These are phyloP conservation scores for Suhomyces sp. DNA, from an alignment of 805 yeast species.

Conservation along the genomic window DNA sequence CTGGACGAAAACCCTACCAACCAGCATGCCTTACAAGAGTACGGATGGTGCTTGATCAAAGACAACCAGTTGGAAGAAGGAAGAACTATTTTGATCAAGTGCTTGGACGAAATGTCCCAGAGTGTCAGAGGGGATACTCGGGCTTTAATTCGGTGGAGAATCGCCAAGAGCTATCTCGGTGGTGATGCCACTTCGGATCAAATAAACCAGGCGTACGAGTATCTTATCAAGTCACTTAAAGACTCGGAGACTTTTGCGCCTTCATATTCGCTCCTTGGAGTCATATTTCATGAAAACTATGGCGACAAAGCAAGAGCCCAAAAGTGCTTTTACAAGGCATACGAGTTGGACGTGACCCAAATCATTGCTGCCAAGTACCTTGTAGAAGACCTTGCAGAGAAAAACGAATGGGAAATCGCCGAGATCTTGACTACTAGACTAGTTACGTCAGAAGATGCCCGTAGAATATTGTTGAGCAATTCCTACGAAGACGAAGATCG, in stretches of 20 bases:
- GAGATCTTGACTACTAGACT: constrained; percentile 68
- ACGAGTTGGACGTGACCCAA: constrained; percentile 80
- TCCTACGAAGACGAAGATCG: constrained; percentile 31
- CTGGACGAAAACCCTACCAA: constrained; percentile 49
- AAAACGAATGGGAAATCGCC: constrained; percentile 81
- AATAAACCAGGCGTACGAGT: constrained; percentile 51
- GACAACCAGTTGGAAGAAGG: constrained; percentile 52
- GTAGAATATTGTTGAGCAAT: constrained; percentile 38
- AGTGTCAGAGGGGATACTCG: constrained; percentile 53
- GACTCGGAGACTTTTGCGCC: constrained; percentile 66
- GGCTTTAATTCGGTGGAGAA: constrained; percentile 66
- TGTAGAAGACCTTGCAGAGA: constrained; percentile 63
- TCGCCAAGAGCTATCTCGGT: constrained; percentile 61
- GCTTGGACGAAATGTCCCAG: constrained; percentile 38
- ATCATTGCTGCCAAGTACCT: constrained; percentile 69
- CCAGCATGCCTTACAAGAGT: constrained; percentile 59
- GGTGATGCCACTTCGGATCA: constrained; percentile 11
- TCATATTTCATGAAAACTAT: constrained; percentile 57
- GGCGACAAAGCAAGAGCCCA: constrained; percentile 67
- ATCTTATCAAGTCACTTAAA: constrained; percentile 60
- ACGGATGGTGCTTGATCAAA: constrained; percentile 74
- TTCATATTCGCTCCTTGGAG: constrained; percentile 78
- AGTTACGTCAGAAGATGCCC: constrained; percentile 59
- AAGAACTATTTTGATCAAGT: constrained; percentile 43
- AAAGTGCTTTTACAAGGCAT: constrained; percentile 85